phyloP scores from a whole-genome alignment of 2,329 filamentous ascomycete species.

The Dryadomyces quercus-mongolicae region DNA sequence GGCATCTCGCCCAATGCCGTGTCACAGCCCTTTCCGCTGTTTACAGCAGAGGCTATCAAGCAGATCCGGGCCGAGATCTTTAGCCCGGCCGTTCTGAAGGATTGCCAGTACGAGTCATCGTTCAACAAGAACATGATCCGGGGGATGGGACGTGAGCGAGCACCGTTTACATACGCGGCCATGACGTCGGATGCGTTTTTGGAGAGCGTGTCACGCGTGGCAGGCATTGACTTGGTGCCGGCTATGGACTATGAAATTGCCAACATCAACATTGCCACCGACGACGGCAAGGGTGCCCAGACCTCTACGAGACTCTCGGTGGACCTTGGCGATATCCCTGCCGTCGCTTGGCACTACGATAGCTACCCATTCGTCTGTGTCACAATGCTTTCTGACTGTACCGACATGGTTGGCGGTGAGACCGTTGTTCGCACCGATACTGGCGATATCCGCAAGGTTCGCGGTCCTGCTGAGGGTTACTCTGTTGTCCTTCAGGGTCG shows the following conservation, averaged over 20 bases:
- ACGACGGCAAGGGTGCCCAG: not conserved
- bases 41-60: not conserved
- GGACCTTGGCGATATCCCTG: not conserved
- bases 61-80: not conserved
- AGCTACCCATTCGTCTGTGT: not conserved
- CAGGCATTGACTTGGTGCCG: not conserved
- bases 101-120: not conserved
- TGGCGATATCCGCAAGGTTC: not conserved
- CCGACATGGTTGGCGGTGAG: not conserved
- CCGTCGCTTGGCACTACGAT: not conserved
- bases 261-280: not conserved
- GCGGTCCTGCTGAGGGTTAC: not conserved
- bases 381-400: not conserved
- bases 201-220: not conserved
- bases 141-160: not conserved
- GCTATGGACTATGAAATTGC: conserved; percentile 1
- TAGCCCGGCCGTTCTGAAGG: not conserved
- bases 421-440: not conserved
- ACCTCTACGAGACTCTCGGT: not conserved
- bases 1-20: not conserved
- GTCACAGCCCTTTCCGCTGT: not conserved
- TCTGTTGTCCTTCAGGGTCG: not conserved
- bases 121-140: not conserved
- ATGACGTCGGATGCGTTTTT: not conserved
- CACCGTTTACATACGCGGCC: not conserved